Percentiles rank a stretch among this genome's conserved stretches.
phyloP scores from a whole-genome alignment of 106 monocot genomes.

The Acorus gramineus region DNA sequence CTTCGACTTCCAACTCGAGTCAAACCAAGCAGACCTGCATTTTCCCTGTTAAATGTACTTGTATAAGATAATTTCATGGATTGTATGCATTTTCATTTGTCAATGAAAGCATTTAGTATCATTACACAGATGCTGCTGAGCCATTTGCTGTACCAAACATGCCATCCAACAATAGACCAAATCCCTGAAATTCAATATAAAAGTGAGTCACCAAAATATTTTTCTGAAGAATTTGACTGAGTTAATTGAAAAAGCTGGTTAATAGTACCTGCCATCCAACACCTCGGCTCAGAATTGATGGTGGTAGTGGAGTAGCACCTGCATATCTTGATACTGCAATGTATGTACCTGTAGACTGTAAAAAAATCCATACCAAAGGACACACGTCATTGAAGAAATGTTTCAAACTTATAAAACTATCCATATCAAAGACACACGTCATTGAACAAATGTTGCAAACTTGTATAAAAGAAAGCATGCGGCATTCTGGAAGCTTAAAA shows the following conservation, averaged over 20 bases:
- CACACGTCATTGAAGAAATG: too few relatives aligned
- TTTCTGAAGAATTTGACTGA: too few relatives aligned
- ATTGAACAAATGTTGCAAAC: too few relatives aligned
- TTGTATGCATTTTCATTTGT: background rate
- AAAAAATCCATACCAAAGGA: background rate
- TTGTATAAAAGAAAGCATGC: too few relatives aligned
- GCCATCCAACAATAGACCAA: slow-evolving; percentile 70
- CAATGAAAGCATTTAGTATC: slow-evolving; percentile 2
- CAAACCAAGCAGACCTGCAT: slow-evolving; percentile 62
- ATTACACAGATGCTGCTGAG: slow-evolving; percentile 79
- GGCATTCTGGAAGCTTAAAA: too few relatives aligned
- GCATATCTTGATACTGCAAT: slow-evolving; percentile 12
- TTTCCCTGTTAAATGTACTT: slow-evolving; percentile 46
- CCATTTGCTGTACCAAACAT: slow-evolving; percentile 77
- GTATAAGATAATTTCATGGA: background rate
- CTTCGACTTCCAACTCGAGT: slow-evolving; percentile 74
- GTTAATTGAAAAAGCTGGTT: too few relatives aligned
- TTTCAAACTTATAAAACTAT: too few relatives aligned
- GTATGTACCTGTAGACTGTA: slow-evolving; percentile 18
- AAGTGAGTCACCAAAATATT: too few relatives aligned
- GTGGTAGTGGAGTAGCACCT: slow-evolving; percentile 15
- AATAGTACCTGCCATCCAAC: slow-evolving; percentile 18
- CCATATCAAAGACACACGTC: too few relatives aligned
- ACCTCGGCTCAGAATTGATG: slow-evolving; percentile 15
- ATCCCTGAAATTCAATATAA: slow-evolving; percentile 36